phyloP scores from a whole-genome alignment of 768 basidiomycete species.

The Amanita rimosa region DNA sequence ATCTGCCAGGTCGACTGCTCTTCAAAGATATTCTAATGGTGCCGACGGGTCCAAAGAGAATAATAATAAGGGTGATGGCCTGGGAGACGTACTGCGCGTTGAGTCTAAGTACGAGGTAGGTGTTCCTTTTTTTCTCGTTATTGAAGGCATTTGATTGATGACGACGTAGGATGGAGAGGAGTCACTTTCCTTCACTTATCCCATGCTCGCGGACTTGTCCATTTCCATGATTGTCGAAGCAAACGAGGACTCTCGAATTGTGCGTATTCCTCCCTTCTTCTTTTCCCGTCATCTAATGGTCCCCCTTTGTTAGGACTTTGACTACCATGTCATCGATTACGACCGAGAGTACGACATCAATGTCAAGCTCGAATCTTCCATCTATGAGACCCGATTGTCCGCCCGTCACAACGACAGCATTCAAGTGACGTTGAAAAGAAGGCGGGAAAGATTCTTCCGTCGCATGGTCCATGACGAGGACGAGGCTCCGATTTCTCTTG shows the following conservation, averaged over 20 bases:
- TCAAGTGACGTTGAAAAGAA: background rate
- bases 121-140: background rate
- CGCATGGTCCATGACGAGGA: too few species aligned
- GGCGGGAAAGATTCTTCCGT: background rate
- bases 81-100: background rate
- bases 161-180: background rate
- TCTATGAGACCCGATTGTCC: background rate
- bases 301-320: background rate
- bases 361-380: too few species aligned
- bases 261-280: background rate
- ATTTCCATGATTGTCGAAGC: background rate
- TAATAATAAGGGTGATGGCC: background rate
- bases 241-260: background rate
- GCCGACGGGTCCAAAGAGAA: background rate
- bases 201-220: background rate
- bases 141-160: too few species aligned
- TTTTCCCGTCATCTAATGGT: background rate
- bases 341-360: background rate
- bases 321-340: background rate
- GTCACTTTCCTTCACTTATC: background rate
- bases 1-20: background rate
- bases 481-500: background rate
- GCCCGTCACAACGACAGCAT: background rate
- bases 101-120: background rate
- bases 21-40: background rate